Base-by-base conservation (phyloP, 108 stramenopile species). In the Fistulifera solaris region DNA sequence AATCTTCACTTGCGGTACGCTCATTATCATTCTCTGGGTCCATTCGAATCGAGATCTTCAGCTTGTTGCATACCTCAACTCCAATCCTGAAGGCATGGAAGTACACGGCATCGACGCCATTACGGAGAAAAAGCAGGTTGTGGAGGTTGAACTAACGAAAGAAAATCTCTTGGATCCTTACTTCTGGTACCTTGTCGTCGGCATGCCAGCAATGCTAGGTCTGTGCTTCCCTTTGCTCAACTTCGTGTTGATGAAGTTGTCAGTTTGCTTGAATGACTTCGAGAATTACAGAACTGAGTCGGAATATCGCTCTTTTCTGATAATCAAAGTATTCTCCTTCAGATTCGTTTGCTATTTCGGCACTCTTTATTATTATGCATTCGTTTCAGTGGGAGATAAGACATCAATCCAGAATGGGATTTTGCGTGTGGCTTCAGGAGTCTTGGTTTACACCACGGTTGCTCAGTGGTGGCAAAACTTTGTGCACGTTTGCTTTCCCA, bases 331-430 rank as follows among this genome's bases (percentile, higher is more conserved):
- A 3, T 95, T 99, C 67, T 73, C 93, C 48, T 99, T 99, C 65
- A 90, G 95, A 28, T 98, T 98, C 53, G 94, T 97, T 14, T 95
- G 95, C 77, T 94, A 94, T 61, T 98, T 96, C 73, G 91, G 94
- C 2, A 87, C 93, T 15, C 76, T 97, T 14, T 95, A 94, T 61
- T 99, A 97, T 74, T 96, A 97, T 58, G 87, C 93, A 26, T 97
- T 92, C 54, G 56, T 88, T 51, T 65, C 82, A 14, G 52, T 43
- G 38, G 66, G 61, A 8, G 54, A 78, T 15, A 42, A 54, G 22
- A 55, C 69, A 61, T 74, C 71, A 1, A 80, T 85, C 39, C 68
- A 87, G 48, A 85, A 93, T 28, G 85, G 87, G 27, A 82, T 93
- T 47, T 55, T 94, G 47, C 76, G 93, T 25, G 86, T 94, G 49